Conservation (phyloP, 2,329 filamentous ascomycete genomes). For the Lizonia empirigonia region DNA sequence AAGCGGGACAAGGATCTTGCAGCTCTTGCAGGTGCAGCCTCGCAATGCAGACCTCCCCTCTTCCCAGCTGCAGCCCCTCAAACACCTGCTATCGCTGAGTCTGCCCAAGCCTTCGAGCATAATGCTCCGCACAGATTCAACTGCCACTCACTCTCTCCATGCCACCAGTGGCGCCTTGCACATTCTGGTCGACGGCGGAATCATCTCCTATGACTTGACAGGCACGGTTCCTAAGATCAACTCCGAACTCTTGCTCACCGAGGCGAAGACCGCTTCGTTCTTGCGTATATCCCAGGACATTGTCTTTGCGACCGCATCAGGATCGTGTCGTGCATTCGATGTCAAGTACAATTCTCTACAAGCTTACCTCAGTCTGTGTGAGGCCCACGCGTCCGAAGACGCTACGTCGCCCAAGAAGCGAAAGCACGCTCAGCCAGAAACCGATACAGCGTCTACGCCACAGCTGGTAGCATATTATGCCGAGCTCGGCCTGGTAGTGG, state of each 20-base stretch:
- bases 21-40: conserved; percentile 39
- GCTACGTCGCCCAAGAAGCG: conserved; percentile 47
- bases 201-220: conserved; percentile 69
- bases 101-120: conserved; percentile 31
- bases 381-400: conserved; percentile 19
- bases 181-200: conserved; percentile 59
- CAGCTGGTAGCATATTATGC: conserved; percentile 60
- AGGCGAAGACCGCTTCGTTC: conserved; percentile 64
- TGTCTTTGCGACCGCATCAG: conserved; percentile 64
- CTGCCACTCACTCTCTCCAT: conserved; percentile 61
- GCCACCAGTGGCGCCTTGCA: conserved; percentile 67
- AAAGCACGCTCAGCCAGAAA: conserved; percentile 34
- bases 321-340: conserved; percentile 65
- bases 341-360: conserved; percentile 66
- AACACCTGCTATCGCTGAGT: conserved; percentile 41
- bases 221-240: conserved; percentile 65
- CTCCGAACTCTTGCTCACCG: conserved; percentile 57
- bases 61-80: conserved; percentile 35
- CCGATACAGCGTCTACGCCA: conserved; percentile 48
- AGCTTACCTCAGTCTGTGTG: conserved; percentile 47
- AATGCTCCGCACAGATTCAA: conserved; percentile 4
- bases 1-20: conserved; percentile 26
- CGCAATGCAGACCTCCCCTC: conserved; percentile 40
- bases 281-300: conserved; percentile 70
- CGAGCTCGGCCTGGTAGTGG: conserved; percentile 69